Evolutionary conservation across 495 filamentous ascomycete genomes (phyloP).

Genomic region (Hypoxylon crocopeplum): DNA sequence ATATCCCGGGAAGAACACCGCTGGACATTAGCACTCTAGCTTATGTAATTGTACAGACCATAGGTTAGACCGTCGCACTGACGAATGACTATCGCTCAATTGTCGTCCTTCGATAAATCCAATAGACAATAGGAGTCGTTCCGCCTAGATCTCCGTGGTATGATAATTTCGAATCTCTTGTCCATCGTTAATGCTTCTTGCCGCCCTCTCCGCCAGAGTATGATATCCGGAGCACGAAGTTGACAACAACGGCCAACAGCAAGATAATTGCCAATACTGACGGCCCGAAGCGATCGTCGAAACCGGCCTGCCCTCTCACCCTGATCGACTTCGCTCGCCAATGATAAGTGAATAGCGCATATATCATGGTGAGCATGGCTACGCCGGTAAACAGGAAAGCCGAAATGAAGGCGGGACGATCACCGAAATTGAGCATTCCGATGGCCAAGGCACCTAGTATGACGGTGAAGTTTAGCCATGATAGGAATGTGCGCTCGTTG

Average conservation of each 20-base stretch:
- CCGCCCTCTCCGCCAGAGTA: slow-evolving; percentile 51
- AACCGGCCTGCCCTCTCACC: slow-evolving; percentile 87
- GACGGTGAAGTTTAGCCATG: slow-evolving; percentile 99
- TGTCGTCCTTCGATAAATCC: background rate
- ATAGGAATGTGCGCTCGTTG: slow-evolving; percentile 98
- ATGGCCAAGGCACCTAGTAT: slow-evolving; percentile 95
- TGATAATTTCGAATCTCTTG: background rate
- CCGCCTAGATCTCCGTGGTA: background rate
- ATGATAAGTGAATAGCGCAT: slow-evolving; percentile 93
- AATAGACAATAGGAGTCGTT: background rate
- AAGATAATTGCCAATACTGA: slow-evolving; percentile 86
- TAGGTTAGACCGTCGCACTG: too few species aligned
- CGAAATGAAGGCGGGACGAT: slow-evolving; percentile 88
- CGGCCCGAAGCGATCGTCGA: slow-evolving; percentile 94
- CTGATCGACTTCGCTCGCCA: slow-evolving; percentile 96
- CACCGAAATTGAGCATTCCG: slow-evolving; percentile 97
- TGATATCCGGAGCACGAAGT: slow-evolving; percentile 86
- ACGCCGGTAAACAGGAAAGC: slow-evolving; percentile 93
- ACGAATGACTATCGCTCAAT: too few species aligned
- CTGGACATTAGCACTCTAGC: background rate
- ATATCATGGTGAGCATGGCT: slow-evolving; percentile 94
- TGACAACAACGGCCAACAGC: slow-evolving; percentile 85
- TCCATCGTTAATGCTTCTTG: slow-evolving; percentile 44
- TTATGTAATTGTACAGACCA: too few species aligned
- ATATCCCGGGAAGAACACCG: background rate